Conservation (phyloP, 441 rosid genomes). For the Jatropha multifida region DNA sequence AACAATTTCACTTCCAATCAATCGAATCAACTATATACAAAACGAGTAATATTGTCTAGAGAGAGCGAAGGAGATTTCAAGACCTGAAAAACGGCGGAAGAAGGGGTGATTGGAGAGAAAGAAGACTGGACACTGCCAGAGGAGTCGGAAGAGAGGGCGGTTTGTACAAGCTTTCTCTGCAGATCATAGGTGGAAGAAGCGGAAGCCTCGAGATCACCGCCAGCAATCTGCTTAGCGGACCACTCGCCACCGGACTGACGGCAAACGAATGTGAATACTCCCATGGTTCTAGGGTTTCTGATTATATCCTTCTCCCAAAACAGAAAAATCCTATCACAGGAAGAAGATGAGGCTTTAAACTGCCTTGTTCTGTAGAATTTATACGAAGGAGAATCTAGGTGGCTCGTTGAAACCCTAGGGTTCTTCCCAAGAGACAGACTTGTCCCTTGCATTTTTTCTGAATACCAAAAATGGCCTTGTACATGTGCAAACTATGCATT, state of each 20-base stretch:
- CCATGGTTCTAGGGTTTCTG: slow-evolving; percentile 23
- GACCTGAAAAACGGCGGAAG: slow-evolving; percentile 75
- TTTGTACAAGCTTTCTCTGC: slow-evolving; percentile 66
- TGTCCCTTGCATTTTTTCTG: not conserved
- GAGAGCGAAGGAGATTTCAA: not conserved
- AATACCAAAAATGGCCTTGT: not conserved
- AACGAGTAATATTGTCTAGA: too few species aligned
- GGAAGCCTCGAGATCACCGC: slow-evolving; percentile 75
- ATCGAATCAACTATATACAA: not conserved
- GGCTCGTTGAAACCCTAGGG: not conserved
- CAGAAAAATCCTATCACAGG: not conserved
- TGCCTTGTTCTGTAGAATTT: not conserved
- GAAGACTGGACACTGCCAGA: slow-evolving; percentile 79
- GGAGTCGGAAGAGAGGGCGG: slow-evolving; percentile 52
- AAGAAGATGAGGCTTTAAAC: not conserved
- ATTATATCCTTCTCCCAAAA: not conserved
- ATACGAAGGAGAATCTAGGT: not conserved
- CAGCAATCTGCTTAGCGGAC: slow-evolving; percentile 70
- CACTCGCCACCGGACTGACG: slow-evolving; percentile 60
- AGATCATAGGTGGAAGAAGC: slow-evolving; percentile 61
- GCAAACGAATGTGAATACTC: slow-evolving; percentile 89
- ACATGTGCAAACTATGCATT: too few species aligned
- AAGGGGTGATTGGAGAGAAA: slow-evolving; percentile 40
- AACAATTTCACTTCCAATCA: too few species aligned
- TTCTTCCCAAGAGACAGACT: not conserved